phyloP scores from a whole-genome alignment of 176 grass and related monocot genomes.

The Hordeum marinum region DNA sequence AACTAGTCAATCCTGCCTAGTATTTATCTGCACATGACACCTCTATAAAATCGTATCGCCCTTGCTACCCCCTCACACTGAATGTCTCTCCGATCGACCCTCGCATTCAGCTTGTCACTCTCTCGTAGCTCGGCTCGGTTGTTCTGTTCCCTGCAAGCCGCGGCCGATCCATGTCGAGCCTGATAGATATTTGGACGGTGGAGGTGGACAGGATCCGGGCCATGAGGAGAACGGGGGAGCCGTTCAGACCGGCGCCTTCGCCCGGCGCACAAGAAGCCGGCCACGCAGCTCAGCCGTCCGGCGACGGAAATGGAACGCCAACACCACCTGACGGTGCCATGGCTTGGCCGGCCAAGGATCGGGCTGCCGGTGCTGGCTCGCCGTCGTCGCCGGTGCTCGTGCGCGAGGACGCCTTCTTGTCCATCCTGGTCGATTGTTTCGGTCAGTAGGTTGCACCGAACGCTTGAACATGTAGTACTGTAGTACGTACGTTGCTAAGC shows the following conservation, averaged over 20 bases:
- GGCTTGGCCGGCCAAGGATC: not conserved
- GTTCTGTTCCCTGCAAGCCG: not conserved
- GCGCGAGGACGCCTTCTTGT: constrained; percentile 41
- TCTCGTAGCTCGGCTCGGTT: not conserved
- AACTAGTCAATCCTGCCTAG: no score
- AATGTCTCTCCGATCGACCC: not conserved
- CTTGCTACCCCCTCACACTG: not conserved
- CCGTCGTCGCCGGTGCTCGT: constrained; percentile 1
- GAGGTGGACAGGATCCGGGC: constrained; percentile 47
- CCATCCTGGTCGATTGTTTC: constrained; percentile 68
- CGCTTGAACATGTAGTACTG: not conserved
- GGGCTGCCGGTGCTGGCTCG: not conserved
- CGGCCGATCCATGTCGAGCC: constrained; percentile 35
- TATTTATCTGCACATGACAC: not conserved
- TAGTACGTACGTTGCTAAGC: not conserved
- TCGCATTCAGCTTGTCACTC: not conserved
- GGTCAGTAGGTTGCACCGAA: constrained; percentile 25
- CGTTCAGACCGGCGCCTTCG: constrained; percentile 13
- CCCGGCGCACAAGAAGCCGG: not conserved
- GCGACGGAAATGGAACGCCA: not conserved
- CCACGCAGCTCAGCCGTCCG: not conserved
- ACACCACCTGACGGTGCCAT: not conserved
- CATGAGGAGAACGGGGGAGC: not conserved
- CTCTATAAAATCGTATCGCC: not conserved
- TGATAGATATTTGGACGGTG: constrained; percentile 69